Conservation (phyloP, 1,284 basidiomycete genomes). For the Ceratobasidium theobromae region DNA sequence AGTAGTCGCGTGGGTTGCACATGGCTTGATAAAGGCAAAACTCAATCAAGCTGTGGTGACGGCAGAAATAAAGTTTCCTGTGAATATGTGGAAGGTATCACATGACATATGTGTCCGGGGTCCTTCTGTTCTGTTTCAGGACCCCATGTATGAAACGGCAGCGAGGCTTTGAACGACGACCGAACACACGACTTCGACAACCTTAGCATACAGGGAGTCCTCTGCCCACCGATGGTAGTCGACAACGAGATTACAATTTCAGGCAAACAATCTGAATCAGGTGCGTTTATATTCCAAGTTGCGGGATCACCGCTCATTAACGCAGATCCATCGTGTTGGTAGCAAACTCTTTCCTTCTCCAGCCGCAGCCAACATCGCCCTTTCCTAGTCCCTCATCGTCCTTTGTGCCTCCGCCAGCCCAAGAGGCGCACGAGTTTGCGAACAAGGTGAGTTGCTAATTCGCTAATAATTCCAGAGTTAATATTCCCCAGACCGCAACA, state of each 20-base stretch:
- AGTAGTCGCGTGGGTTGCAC: no score
- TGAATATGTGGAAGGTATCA: not conserved
- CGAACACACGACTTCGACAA: not conserved
- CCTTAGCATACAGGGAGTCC: not conserved
- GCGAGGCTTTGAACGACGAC: conserved; percentile 3
- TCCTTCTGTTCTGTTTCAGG: conserved; percentile 7
- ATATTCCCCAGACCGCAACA: not conserved
- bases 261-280: not conserved
- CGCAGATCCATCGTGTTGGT: conserved; percentile 44
- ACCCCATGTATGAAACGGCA: conserved; percentile 21
- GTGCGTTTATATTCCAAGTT: not conserved
- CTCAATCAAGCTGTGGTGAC: no score
- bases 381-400: conserved; percentile 68
- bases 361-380: conserved; percentile 53
- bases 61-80: no score
- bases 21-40: no score
- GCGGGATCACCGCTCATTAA: conserved; percentile 29
- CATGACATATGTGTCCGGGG: conserved; percentile 26
- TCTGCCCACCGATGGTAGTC: not conserved
- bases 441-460: conserved; percentile 41
- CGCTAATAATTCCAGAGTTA: conserved; percentile 1
- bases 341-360: conserved; percentile 48
- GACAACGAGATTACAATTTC: not conserved
- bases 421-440: conserved; percentile 65
- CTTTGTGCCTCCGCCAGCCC: conserved; percentile 64